These are phyloP conservation scores for Russula sp. DNA, from an alignment of 768 basidiomycete species.

Conservation along the genomic window DNA sequence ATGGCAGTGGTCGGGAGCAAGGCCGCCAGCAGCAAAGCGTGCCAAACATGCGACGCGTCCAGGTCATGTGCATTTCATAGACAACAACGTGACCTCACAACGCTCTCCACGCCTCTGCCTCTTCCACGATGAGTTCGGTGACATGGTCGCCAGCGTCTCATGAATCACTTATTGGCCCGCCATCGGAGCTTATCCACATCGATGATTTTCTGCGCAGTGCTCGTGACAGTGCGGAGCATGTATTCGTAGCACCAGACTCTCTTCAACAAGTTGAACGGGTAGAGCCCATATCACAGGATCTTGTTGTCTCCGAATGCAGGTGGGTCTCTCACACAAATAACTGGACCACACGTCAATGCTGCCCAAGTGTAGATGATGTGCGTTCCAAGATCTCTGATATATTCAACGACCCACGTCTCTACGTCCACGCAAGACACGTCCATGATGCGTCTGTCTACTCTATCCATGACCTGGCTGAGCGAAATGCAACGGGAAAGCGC, in stretches of 20 bases:
- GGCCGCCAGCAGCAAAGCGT: background rate
- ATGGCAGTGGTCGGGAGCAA: constrained; percentile 1
- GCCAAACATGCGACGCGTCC: constrained; percentile 12
- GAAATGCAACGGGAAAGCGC: constrained; percentile 27
- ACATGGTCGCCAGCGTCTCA: constrained; percentile 15
- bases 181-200: constrained; percentile 29
- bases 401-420: constrained; percentile 50
- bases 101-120: background rate
- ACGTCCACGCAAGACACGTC: constrained; percentile 45
- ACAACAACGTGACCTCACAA: background rate
- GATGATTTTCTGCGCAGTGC: constrained; percentile 25
- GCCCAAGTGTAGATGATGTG: constrained; percentile 46
- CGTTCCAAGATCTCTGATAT: constrained; percentile 36
- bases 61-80: constrained; percentile 6
- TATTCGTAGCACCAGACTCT: background rate
- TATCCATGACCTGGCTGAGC: constrained; percentile 32
- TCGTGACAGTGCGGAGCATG: constrained; percentile 1
- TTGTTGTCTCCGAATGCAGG: constrained; percentile 33
- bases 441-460: constrained; percentile 43
- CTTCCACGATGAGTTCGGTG: background rate
- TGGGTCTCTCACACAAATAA: constrained; percentile 13
- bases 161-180: constrained; percentile 22
- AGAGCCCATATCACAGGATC: background rate
- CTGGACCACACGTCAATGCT: constrained; percentile 1
- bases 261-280: constrained; percentile 3